Conservation (phyloP, 148 eudicot species). For the Selenicereus undatus region DNA sequence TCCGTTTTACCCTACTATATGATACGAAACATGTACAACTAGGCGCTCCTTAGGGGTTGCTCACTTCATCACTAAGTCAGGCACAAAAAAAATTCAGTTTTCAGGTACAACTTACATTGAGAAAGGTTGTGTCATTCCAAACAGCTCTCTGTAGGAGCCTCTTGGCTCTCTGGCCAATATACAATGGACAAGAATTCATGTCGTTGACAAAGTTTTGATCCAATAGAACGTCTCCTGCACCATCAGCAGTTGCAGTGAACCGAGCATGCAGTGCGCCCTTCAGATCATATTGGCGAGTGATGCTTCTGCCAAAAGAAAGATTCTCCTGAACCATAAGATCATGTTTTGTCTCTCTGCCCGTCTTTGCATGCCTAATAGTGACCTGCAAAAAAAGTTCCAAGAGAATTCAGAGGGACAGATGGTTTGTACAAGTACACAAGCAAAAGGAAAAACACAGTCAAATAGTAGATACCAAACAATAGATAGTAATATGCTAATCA, state of each 20-base stretch:
- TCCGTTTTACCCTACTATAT: too few species aligned
- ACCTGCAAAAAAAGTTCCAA: constrained; percentile 40
- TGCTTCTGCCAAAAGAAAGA: constrained; percentile 69
- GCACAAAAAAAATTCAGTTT: background rate
- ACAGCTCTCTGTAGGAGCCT: constrained; percentile 77
- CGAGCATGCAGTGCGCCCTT: constrained; percentile 92
- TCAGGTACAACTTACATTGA: constrained; percentile 50
- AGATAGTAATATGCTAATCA: background rate
- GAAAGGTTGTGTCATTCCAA: constrained; percentile 92
- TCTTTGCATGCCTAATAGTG: constrained; percentile 52
- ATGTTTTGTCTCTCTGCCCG: constrained; percentile 67
- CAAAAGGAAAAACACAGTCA: background rate
- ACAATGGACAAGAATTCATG: constrained; percentile 83
- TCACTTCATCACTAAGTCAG: too few species aligned
- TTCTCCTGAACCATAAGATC: constrained; percentile 96
- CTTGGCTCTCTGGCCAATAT: constrained; percentile 66
- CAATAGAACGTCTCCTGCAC: constrained; percentile 80
- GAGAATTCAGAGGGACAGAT: constrained; percentile 1
- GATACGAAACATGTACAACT: too few species aligned
- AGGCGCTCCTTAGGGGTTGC: too few species aligned
- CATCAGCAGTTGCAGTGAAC: constrained; percentile 54
- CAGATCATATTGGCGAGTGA: constrained; percentile 75
- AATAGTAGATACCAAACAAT: background rate
- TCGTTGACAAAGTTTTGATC: constrained; percentile 95
- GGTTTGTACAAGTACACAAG: background rate